These are phyloP conservation scores for Triticum monococcum DNA, from an alignment of 176 grass and related monocot genomes.

Conservation along the genomic window DNA sequence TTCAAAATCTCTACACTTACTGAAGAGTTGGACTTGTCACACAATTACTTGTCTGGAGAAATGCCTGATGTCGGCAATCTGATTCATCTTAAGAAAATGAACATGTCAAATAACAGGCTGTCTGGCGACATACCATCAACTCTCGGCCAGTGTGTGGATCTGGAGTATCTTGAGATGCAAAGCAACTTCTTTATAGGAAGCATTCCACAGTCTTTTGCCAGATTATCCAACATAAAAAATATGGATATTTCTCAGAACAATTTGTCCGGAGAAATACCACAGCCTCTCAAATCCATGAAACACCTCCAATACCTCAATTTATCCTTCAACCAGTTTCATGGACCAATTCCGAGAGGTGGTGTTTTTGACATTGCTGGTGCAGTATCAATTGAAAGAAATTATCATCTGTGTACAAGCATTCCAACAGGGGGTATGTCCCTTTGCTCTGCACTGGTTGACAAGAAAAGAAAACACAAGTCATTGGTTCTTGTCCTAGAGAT, in stretches of 20 bases:
- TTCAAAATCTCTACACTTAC: conserved; percentile 27
- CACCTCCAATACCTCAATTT: conserved; percentile 34
- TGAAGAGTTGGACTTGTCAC: conserved; percentile 36
- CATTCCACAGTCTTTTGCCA: conserved; percentile 15
- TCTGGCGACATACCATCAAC: conserved; percentile 28
- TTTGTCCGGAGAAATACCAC: conserved; percentile 37
- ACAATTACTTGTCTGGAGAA: conserved; percentile 36
- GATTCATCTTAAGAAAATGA: conserved; percentile 9
- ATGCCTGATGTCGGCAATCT: conserved; percentile 45
- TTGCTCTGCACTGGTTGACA: neutral
- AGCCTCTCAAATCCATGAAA: conserved; percentile 14
- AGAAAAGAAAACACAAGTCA: neutral
- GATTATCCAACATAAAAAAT: conserved; percentile 25
- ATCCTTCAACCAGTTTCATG: conserved; percentile 50
- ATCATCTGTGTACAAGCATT: conserved; percentile 16
- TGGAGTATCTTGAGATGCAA: conserved; percentile 41
- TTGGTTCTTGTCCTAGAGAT: neutral
- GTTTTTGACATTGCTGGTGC: conserved; percentile 26
- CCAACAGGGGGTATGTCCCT: neutral
- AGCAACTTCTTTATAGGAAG: conserved; percentile 38
- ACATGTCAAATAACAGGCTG: conserved; percentile 26
- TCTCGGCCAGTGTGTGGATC: conserved; percentile 32
- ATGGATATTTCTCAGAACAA: conserved; percentile 53
- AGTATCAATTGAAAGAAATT: conserved; percentile 36
- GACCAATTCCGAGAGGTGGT: conserved; percentile 25